Conservation (phyloP, 176 grass and related monocot genomes). For the Bromus sterilis region DNA sequence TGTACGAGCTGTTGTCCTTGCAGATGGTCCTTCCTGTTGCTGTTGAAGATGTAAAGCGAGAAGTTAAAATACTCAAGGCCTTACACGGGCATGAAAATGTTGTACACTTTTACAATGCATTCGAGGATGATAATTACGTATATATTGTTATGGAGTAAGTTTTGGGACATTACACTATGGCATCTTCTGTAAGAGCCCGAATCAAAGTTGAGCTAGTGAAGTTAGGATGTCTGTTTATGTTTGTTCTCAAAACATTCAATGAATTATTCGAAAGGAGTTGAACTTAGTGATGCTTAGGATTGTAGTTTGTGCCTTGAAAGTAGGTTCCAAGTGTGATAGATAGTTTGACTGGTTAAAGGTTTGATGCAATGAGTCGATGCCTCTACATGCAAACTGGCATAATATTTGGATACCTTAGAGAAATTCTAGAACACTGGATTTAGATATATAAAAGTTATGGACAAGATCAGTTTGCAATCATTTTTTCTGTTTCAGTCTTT, state of each 20-base stretch:
- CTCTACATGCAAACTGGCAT: background rate
- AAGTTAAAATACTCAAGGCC: constrained; percentile 90
- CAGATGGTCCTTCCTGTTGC: constrained; percentile 88
- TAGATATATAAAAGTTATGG: background rate
- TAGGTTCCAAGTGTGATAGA: background rate
- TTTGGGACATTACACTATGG: background rate
- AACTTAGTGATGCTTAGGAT: background rate
- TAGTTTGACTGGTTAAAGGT: background rate
- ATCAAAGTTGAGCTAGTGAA: background rate
- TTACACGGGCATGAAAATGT: constrained; percentile 88
- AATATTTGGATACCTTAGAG: background rate
- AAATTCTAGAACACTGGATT: background rate
- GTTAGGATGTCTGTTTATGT: background rate
- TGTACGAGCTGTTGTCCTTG: background rate
- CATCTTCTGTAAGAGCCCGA: background rate
- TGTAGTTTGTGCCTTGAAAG: background rate
- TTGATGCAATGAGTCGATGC: background rate
- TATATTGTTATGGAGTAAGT: constrained; percentile 99
- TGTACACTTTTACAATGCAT: constrained; percentile 87
- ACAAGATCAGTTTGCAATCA: background rate
- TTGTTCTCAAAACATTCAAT: background rate
- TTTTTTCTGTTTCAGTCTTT: background rate
- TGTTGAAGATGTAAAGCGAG: constrained; percentile 90
- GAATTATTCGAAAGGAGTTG: background rate
- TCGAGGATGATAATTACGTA: constrained; percentile 76